Evolutionary conservation across 768 basidiomycete species (phyloP), one percentile per base, ranked within the genome.

Genomic region (Paxillus involutus): DNA sequence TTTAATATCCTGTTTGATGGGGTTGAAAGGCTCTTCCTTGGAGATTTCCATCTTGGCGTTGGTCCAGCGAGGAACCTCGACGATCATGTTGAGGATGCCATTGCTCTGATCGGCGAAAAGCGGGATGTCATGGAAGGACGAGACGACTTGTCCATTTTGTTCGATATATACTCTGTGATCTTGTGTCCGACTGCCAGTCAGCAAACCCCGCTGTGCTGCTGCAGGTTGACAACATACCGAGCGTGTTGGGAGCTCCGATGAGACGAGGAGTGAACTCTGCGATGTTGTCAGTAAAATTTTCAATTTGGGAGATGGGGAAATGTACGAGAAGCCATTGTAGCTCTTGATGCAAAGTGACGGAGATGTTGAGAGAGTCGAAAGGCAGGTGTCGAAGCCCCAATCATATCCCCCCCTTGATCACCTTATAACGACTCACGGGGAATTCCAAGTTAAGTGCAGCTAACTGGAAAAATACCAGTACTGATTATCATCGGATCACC

Each of bases 21-120:
- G 97, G 78, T 99, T 99, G 85, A 98, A 93, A n/a, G 84, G 51
- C 73, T 98, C 96, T 66, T 97, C 94, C 76, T 97, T 99, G 75
- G 83, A 96, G 73, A 97, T 97, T 77, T 99, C 97, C 89, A 98
- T 91, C 83, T 99, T 98, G 50, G 97, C 97, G 80, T 99, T 98
- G 73, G 95, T 97, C 97, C 97, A 99, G 67, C 97, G 90, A 46
- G 97, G 97, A 53, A 96, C 84, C 77, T 97, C 93, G 75, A 97
- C 94, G 73, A 97, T 79, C 93, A 98, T 98, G 88, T 98, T 98
- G 77, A 97, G 82, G 79, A 98, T 88, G 68, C 91, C 91, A 73
- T 89, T 90, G 77, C 79, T 87, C 79, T 88, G 91, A 76, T 99
- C 94, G 51, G 94, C 94, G 72, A 97, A 98, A 67, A 98, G 94